These are phyloP conservation scores for Xanthoconium stramineum DNA, from an alignment of 768 basidiomycete genomes.

Conservation along the genomic window DNA sequence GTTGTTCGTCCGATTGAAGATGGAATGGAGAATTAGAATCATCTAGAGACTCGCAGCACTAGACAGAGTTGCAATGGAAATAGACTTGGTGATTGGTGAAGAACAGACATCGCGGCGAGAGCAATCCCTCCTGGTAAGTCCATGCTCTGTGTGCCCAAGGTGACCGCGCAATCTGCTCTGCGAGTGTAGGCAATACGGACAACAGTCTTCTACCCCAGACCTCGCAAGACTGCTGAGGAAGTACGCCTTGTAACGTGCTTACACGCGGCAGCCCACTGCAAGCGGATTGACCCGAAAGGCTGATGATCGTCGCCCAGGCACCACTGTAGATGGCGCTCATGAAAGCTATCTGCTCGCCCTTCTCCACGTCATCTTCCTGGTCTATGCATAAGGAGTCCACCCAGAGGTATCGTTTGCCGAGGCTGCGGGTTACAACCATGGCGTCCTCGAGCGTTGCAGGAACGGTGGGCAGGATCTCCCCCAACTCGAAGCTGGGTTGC, in stretches of 20 bases:
- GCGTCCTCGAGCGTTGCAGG: too few relatives aligned
- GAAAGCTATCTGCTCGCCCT: too few relatives aligned
- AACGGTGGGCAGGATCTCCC: too few relatives aligned
- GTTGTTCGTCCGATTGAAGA: conserved; percentile 3
- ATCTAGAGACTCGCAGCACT: conserved; percentile 11
- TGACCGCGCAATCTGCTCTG: background rate
- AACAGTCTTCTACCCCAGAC: conserved; percentile 2
- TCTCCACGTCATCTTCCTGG: too few relatives aligned
- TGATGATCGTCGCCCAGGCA: too few relatives aligned
- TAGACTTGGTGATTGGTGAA: conserved; percentile 21
- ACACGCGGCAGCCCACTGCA: conserved; percentile 1
- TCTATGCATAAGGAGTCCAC: too few relatives aligned
- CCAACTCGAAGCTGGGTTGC: too few relatives aligned
- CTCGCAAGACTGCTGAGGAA: conserved; percentile 10
- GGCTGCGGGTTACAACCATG: too few relatives aligned
- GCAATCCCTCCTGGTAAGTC: conserved; percentile 19
- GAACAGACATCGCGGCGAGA: conserved; percentile 16
- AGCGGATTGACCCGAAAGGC: too few relatives aligned
- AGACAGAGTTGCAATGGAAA: conserved; percentile 13
- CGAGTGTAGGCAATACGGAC: conserved; percentile 12
- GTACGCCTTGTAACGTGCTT: background rate
- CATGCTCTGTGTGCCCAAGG: conserved; percentile 12
- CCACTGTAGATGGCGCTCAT: too few relatives aligned
- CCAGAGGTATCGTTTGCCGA: too few relatives aligned
- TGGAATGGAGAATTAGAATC: conserved; percentile 11